Evolutionary conservation across 148 eudicot genomes (phyloP).

Genomic region (Cornus suecica): DNA sequence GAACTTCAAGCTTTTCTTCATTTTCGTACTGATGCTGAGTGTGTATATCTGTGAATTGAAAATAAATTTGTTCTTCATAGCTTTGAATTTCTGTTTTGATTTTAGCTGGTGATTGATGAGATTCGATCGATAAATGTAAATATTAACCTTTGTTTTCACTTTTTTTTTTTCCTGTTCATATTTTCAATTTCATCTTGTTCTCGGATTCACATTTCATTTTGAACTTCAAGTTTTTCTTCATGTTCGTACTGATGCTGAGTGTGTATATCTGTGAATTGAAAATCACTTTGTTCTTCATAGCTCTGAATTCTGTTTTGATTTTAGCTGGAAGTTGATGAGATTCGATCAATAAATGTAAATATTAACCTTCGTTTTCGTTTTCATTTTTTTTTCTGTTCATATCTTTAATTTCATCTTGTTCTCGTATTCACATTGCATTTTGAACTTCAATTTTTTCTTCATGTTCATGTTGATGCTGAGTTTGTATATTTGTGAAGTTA

Average conservation of each 20-base stretch:
- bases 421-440: background rate
- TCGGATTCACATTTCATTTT: background rate
- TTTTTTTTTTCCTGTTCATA: constrained; percentile 2
- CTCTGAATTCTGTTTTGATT: background rate
- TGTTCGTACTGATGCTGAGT: background rate
- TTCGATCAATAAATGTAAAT: constrained; percentile 64
- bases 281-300: background rate
- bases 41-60: background rate
- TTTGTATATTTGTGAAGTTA: background rate
- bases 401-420: background rate
- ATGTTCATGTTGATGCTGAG: too few species aligned
- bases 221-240: too few species aligned
- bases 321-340: background rate
- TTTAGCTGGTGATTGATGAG: background rate
- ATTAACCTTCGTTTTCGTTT: background rate
- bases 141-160: background rate
- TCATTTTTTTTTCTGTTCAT: constrained; percentile 3
- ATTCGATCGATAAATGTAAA: constrained; percentile 65
- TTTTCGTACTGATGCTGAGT: background rate
- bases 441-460: too few species aligned
- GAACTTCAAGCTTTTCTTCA: too few species aligned
- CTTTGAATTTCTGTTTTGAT: background rate
- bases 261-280: background rate
- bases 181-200: background rate
- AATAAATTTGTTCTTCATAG: background rate